These are phyloP conservation scores for Perkinsus marinus DNA, from an alignment of 169 alveolate genomes.

Conservation along the genomic window DNA sequence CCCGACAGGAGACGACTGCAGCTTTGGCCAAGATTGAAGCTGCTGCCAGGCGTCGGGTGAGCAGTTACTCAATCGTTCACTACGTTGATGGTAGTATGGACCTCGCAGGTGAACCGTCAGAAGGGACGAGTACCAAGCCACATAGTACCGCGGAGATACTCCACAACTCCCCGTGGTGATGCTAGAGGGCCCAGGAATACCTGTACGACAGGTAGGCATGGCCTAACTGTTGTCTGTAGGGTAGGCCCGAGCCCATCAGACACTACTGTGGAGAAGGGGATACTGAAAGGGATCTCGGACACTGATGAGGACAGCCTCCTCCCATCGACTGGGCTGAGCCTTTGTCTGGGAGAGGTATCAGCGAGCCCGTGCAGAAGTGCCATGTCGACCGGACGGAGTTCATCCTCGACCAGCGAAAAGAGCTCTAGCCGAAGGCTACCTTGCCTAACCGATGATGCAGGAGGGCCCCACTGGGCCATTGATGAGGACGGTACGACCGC, in stretches of 20 bases:
- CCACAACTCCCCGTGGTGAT: background rate
- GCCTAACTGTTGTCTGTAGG: background rate
- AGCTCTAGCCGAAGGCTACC: background rate
- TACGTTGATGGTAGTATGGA: background rate
- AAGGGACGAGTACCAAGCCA: background rate
- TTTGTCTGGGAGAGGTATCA: background rate
- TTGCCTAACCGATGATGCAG: too few species aligned
- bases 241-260: background rate
- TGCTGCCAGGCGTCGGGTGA: background rate
- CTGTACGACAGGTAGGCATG: background rate
- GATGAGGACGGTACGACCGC: too few species aligned
- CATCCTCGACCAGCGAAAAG: background rate
- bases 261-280: background rate
- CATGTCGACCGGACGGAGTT: background rate
- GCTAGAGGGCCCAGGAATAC: background rate
- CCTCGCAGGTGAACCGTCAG: background rate
- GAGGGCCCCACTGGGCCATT: too few species aligned
- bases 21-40: background rate
- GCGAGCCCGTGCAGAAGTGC: background rate
- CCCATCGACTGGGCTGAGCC: background rate
- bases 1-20: background rate
- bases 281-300: background rate
- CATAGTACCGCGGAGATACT: background rate
- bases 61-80: background rate
- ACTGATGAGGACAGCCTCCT: background rate